A percentile compares a stretch with the other conserved stretches of the same genome.
Evolutionary conservation across 129 eudicot genomes (phyloP).

Genomic region (Oenanthe sinensis): DNA sequence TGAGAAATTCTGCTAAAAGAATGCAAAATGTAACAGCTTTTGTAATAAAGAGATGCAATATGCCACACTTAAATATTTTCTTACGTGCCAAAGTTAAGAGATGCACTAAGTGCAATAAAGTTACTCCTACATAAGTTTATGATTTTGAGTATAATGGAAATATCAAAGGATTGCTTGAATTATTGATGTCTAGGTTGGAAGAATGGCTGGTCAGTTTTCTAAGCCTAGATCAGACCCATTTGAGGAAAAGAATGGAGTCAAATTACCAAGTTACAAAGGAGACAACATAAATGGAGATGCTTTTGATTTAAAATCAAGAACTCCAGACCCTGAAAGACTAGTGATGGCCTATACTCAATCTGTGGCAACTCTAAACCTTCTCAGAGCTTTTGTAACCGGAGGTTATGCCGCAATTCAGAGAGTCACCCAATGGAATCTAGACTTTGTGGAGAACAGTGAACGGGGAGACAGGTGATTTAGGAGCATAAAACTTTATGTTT

Average conservation of each 20-base stretch:
- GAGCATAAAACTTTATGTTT: neutral
- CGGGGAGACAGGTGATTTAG: conserved; percentile 44
- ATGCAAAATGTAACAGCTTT: neutral
- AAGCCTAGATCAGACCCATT: conserved; percentile 79
- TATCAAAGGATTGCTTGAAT: neutral
- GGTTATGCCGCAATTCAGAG: conserved; percentile 98
- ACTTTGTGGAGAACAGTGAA: conserved; percentile 78
- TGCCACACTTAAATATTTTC: no score
- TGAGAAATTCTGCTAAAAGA: neutral
- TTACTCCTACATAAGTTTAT: neutral
- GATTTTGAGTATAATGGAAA: neutral
- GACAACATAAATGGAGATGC: conserved; percentile 79
- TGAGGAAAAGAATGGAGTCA: conserved; percentile 84
- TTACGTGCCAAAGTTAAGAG: neutral
- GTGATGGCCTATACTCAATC: conserved; percentile 80
- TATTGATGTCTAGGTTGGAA: conserved; percentile 50
- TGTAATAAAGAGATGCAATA: no score
- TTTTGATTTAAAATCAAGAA: conserved; percentile 71
- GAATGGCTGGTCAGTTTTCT: conserved; percentile 98
- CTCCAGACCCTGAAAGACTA: conserved; percentile 79
- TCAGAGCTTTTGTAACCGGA: conserved; percentile 86
- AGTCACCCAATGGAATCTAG: conserved; percentile 85
- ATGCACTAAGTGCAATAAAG: neutral
- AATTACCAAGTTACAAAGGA: conserved; percentile 81
- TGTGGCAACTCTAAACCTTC: conserved; percentile 77